A percentile compares a stretch with the other conserved stretches of the same genome.
These are phyloP conservation scores for Curvularia lunata DNA, from an alignment of 2,329 filamentous ascomycete species.

Conservation along the genomic window DNA sequence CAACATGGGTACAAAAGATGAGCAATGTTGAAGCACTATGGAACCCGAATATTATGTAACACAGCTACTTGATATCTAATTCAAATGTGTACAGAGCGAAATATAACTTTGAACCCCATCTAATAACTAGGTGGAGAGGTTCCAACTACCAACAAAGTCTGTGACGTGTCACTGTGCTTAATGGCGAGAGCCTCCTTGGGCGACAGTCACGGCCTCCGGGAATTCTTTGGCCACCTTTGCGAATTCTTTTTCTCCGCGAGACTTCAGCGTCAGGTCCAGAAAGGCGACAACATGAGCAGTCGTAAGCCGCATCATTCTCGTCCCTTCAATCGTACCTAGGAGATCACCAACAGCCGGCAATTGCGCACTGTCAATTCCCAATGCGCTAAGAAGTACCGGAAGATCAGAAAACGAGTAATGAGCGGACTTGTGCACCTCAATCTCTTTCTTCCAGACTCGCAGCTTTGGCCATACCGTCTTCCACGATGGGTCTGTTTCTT, in stretches of 20 bases:
- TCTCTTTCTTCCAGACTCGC: constrained; percentile 36
- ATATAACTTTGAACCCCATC: neutral
- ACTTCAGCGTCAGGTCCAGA: constrained; percentile 30
- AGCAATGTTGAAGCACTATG: neutral
- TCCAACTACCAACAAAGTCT: neutral
- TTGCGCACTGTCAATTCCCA: constrained; percentile 24
- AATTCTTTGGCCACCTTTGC: constrained; percentile 11
- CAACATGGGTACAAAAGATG: neutral
- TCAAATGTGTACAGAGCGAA: neutral
- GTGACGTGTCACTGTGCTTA: too few species aligned
- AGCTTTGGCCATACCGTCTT: constrained; percentile 30
- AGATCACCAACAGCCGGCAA: constrained; percentile 24
- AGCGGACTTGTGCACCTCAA: constrained; percentile 32
- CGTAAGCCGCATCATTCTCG: constrained; percentile 28
- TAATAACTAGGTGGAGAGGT: neutral
- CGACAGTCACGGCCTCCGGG: constrained; percentile 17
- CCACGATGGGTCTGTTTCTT: constrained; percentile 38
- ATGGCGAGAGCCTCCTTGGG: neutral
- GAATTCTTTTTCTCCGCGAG: constrained; percentile 10
- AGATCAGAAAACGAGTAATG: constrained; percentile 42
- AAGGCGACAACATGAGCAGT: constrained; percentile 30
- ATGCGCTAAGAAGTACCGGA: constrained; percentile 21
- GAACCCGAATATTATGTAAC: neutral
- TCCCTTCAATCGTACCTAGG: constrained; percentile 30
- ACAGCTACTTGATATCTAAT: neutral